Conservation (phyloP, 2,329 filamentous ascomycete species). For the Aspergillus terreus region DNA sequence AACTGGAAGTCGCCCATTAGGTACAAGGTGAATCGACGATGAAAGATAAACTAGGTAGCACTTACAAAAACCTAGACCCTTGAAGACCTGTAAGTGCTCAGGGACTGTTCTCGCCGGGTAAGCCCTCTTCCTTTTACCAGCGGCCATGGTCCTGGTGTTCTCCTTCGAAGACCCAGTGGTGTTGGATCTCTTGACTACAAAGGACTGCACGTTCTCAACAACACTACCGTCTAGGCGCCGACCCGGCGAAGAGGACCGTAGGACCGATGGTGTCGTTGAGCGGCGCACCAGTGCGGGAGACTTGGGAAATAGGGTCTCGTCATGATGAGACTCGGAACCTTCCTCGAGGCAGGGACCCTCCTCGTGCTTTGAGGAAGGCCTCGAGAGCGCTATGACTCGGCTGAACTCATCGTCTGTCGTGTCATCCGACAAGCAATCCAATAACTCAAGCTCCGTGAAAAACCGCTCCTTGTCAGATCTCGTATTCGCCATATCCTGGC, state of each 20-base stretch:
- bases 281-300: neutral
- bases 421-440: conserved; percentile 27
- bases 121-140: conserved; percentile 28
- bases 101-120: conserved; percentile 45
- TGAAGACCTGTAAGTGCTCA: conserved; percentile 57
- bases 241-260: neutral
- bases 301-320: neutral
- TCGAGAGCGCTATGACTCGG: conserved; percentile 12
- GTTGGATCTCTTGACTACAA: conserved; percentile 7
- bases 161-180: conserved; percentile 14
- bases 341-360: neutral
- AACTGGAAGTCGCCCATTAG: conserved; percentile 34
- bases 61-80: conserved; percentile 57
- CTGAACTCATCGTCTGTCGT: conserved; percentile 21
- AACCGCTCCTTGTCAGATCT: conserved; percentile 29
- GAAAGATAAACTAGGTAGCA: neutral
- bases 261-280: conserved; percentile 3
- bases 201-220: neutral
- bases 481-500: conserved; percentile 17
- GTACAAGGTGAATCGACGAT: neutral
- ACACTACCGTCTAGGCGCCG: neutral
- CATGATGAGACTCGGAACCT: conserved; percentile 1
- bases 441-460: conserved; percentile 32
- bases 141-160: conserved; percentile 7
- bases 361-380: neutral